Evolutionary conservation across 176 grass and related monocot species (phyloP), one percentile per base, ranked within the genome.

Genomic region (Cenchrus purpureus): DNA sequence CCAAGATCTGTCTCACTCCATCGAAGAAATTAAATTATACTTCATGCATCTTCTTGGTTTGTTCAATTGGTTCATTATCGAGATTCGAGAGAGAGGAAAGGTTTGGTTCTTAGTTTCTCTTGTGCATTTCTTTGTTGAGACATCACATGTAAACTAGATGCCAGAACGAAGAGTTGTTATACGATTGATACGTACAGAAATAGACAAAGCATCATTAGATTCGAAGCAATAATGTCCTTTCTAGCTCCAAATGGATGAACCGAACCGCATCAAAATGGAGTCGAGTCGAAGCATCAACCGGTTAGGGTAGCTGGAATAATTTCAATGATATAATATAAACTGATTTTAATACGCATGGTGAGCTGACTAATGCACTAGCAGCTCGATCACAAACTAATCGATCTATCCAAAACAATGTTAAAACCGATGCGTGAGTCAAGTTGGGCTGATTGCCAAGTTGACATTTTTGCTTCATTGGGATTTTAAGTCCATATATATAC

Each of bases 11-110:
- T 40, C 37, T 40, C 6, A 68, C 22, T 43, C 68, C 65, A 43
- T 79, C 20, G 13, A 5, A n/a, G 44, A 7, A 9, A 46, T 46
- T 79, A 19, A 79, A 79, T 45, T 85, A 66, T 45, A 79, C 69
- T 88, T 76, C 71, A 45, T 50, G 52, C 12, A 14, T 37, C 46
- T 63, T 78, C 48, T 79, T 77, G 67, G 60, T 82, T 82, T 86
- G 73, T 86, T 83, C 65, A 49, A 56, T 90, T 86, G 19, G 50
- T 86, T 90, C 83, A 14, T 82, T 6, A 4, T 81, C n/a, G 32
- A 81, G 62, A 31, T 0, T 54, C 11, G 19, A 70, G 50, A 81
- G 48, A 60, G 52, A 9, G 37, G 16, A 12, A 10, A 13, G 37
- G n/a, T 48, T 84, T 65, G 37, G 43, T 82, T 77, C 28, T 69